Evolutionary conservation across 352 stramenopile genomes (phyloP).

Genomic region (Elongisporangium senticosum): DNA sequence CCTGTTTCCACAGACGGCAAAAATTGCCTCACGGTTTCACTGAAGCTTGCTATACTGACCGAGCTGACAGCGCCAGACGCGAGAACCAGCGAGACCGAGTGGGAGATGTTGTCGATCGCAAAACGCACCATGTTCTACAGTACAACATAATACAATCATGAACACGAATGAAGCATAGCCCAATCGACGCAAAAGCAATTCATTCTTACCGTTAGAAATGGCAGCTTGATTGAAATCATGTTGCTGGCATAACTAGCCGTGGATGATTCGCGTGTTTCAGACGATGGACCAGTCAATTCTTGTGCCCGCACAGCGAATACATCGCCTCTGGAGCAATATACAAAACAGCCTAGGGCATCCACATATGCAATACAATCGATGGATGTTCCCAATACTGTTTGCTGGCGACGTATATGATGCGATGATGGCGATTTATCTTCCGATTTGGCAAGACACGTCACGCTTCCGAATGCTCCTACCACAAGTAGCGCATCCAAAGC

Average conservation of each 20-base stretch:
- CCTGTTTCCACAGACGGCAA: conserved; percentile 3
- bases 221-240: conserved; percentile 16
- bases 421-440: not conserved
- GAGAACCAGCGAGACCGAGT: conserved; percentile 26
- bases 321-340: conserved; percentile 26
- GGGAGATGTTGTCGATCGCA: conserved; percentile 9
- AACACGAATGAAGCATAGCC: not conserved
- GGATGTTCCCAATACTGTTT: not conserved
- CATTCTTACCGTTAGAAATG: conserved; percentile 18
- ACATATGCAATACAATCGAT: conserved; percentile 11
- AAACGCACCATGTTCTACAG: conserved; percentile 27
- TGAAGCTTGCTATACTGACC: conserved; percentile 13
- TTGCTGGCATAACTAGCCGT: not conserved
- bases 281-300: not conserved
- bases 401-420: not conserved
- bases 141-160: not conserved
- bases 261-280: not conserved
- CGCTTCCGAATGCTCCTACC: conserved; percentile 1
- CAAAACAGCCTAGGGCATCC: conserved; percentile 15
- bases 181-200: not conserved
- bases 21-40: conserved; percentile 12
- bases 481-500: conserved; percentile 18
- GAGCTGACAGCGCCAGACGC: conserved; percentile 26
- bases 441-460: not conserved
- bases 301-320: conserved; percentile 16